Conservation (phyloP, 805 yeast genomes). For the Wickerhamomyces kurtzmanii region DNA sequence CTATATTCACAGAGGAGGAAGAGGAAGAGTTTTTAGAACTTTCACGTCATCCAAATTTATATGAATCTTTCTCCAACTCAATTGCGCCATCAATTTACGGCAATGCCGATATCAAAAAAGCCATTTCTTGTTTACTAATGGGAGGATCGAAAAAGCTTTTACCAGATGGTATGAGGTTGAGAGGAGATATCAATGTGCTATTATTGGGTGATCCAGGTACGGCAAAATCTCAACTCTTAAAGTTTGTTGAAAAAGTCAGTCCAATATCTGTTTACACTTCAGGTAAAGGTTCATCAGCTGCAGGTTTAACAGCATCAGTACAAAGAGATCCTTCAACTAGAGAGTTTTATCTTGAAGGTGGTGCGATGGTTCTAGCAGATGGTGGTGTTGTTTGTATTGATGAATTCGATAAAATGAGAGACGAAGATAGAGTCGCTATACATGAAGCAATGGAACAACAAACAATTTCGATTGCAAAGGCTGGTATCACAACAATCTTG, state of each 20-base stretch:
- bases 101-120: slow-evolving; percentile 83
- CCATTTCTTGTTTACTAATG: slow-evolving; percentile 84
- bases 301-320: slow-evolving; percentile 97
- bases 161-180: slow-evolving; percentile 92
- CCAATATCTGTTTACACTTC: slow-evolving; percentile 95
- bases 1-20: slow-evolving; percentile 80
- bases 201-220: slow-evolving; percentile 98
- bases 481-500: slow-evolving; percentile 94
- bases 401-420: slow-evolving; percentile 99
- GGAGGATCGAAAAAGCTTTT: slow-evolving; percentile 89
- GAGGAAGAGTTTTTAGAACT: slow-evolving; percentile 82
- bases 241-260: slow-evolving; percentile 89
- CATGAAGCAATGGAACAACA: slow-evolving; percentile 99
- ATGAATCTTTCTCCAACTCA: slow-evolving; percentile 75
- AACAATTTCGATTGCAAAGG: slow-evolving; percentile 96
- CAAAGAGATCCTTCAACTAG: slow-evolving; percentile 84
- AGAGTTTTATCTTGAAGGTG: slow-evolving; percentile 95
- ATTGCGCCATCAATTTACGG: slow-evolving; percentile 98
- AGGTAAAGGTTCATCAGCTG: slow-evolving; percentile 99
- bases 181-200: slow-evolving; percentile 95
- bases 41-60: slow-evolving; percentile 76
- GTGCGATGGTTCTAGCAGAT: slow-evolving; percentile 99
- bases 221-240: slow-evolving; percentile 91
- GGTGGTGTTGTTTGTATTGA: slow-evolving; percentile 99
- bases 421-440: slow-evolving; percentile 96